Evolutionary conservation across 345 rosid genomes (phyloP), one percentile per base, ranked within the genome.

Genomic region (Microthlaspi erraticum): DNA sequence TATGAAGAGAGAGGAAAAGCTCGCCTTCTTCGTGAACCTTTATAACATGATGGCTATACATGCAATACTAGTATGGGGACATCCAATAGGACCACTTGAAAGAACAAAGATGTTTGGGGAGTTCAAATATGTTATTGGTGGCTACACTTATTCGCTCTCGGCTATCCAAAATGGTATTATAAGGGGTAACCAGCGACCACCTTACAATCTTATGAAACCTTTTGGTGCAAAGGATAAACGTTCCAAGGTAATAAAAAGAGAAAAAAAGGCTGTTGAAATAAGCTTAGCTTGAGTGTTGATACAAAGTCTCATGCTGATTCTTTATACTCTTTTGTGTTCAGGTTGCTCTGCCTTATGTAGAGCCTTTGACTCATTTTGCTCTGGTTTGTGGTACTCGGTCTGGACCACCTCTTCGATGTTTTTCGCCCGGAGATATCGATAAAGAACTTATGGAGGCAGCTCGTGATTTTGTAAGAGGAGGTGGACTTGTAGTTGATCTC

Each of bases 31-130:
- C 41, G 17, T 92, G 71, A 92, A 92, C 77, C 88, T 92, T 70
- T 85, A 88, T 72, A 90, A 90, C 79, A 85, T 88, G 96, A 88
- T 90, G 96, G 86, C 87, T 41, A 82, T 92, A 67, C 98, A 90
- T 79, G 88, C 88, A 43, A 87, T 87, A 83, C 72, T 90, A 42
- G 83, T 83, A 59, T 83, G 77, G 75, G 93, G 97, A 37, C 81
- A 83, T 78, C 97, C 95, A 9, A n/a, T 53, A 58, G 93, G 98
- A 58, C 77, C 90, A 60, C 60, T 88, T 53, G 97, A 93, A 50
- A 70, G 97, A 64, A 82, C 86, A 56, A 84, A 72, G 82, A 72
- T 90, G 73, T 83, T 88, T 56, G 88, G 85, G 12, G 93, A 90
- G 72, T 90, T 93, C 68, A 88, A 82, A 70, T 93, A 90, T 84